Percentiles rank a stretch among this genome's conserved stretches.
These are phyloP conservation scores for Carex cristatella DNA, from an alignment of 176 grass and related monocot genomes.

Conservation along the genomic window DNA sequence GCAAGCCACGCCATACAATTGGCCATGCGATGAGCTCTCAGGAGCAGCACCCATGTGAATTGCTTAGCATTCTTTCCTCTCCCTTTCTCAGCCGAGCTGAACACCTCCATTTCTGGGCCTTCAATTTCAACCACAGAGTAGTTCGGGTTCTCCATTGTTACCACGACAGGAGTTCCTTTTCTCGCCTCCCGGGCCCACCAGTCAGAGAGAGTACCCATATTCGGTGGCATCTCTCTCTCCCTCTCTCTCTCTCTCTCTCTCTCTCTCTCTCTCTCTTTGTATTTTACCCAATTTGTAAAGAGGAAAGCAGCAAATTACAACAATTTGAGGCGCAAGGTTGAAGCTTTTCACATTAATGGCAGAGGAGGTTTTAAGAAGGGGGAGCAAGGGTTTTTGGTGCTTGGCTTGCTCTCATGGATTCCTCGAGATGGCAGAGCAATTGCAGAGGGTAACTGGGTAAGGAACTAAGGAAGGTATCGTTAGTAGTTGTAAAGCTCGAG, in stretches of 20 bases:
- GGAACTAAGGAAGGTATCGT: conserved; percentile 21
- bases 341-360: background rate
- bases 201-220: conserved; percentile 26
- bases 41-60: conserved; percentile 68
- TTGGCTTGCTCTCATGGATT: conserved; percentile 9
- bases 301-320: background rate
- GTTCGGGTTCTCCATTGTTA: conserved; percentile 80
- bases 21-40: conserved; percentile 47
- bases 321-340: background rate
- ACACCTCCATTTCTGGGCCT: conserved; percentile 36
- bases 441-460: background rate
- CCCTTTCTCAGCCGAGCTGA: conserved; percentile 40
- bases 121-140: conserved; percentile 65
- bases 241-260: background rate
- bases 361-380: background rate
- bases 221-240: conserved; percentile 46
- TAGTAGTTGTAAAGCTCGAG: conserved; percentile 29
- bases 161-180: conserved; percentile 48
- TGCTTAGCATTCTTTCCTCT: conserved; percentile 72
- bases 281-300: background rate
- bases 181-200: conserved; percentile 46
- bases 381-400: background rate
- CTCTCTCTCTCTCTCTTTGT: background rate
- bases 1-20: conserved; percentile 45
- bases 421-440: background rate